Evolutionary conservation across 1,284 basidiomycete species (phyloP).

Genomic region (Apiotrichum porosum): DNA sequence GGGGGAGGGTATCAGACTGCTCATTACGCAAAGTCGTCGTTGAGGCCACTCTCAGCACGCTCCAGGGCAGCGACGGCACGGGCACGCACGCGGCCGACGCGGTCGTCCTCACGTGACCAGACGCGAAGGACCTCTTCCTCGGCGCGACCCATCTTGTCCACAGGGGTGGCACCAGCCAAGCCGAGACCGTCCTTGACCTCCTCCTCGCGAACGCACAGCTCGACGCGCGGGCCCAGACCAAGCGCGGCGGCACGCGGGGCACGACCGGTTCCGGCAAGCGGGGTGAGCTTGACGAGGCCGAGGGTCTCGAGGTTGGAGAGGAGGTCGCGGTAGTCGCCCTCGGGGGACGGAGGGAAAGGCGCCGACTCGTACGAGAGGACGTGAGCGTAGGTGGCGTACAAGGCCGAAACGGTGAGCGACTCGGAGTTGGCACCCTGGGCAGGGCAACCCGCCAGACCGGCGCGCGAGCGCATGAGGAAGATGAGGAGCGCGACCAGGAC

Average conservation of each 20-base stretch:
- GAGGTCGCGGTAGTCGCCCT: slow-evolving; percentile 47
- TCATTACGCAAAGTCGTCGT: background rate
- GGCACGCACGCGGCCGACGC: slow-evolving; percentile 12
- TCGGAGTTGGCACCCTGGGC: slow-evolving; percentile 14
- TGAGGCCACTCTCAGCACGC: slow-evolving; percentile 11
- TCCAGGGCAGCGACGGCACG: slow-evolving; percentile 8
- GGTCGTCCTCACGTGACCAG: slow-evolving; percentile 32
- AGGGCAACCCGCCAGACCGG: slow-evolving; percentile 35
- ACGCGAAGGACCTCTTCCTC: slow-evolving; percentile 35
- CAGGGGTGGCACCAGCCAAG: slow-evolving; percentile 1
- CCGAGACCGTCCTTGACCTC: slow-evolving; percentile 36
- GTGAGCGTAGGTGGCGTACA: slow-evolving; percentile 44
- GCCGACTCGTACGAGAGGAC: slow-evolving; percentile 32
- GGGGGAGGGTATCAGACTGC: too few relatives aligned
- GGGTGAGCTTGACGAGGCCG: slow-evolving; percentile 34
- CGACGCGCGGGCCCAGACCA: slow-evolving; percentile 21
- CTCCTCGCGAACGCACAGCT: slow-evolving; percentile 37
- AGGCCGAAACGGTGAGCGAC: slow-evolving; percentile 14
- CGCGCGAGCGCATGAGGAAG: slow-evolving; percentile 27
- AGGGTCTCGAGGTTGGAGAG: slow-evolving; percentile 45
- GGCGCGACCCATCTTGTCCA: slow-evolving; percentile 20
- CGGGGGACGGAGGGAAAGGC: slow-evolving; percentile 44
- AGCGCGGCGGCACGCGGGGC: background rate
- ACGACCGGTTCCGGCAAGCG: background rate
- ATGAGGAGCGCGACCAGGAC: slow-evolving; percentile 43